These are phyloP conservation scores for Blastocrithidia nonstop DNA, from an alignment of 208 protist species.

Conservation along the genomic window DNA sequence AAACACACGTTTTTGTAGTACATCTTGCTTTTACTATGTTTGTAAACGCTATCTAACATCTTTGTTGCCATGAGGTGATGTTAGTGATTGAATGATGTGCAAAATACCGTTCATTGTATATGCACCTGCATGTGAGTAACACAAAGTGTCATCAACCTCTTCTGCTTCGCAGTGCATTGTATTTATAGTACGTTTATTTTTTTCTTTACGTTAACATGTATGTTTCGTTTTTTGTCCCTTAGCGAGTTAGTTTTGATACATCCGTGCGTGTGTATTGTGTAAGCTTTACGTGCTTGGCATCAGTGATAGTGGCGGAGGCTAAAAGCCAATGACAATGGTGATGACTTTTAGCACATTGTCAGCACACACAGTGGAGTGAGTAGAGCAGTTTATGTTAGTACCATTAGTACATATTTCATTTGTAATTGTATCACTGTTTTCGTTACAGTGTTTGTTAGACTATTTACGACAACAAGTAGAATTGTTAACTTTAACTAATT, in stretches of 20 bases:
- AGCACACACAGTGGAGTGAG: neutral
- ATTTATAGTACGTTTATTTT: too few species aligned
- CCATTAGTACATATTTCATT: neutral
- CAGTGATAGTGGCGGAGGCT: neutral
- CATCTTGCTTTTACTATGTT: neutral
- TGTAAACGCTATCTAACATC: neutral
- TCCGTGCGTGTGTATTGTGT: too few species aligned
- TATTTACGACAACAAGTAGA: too few species aligned
- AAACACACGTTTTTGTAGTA: neutral
- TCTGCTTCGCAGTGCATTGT: too few species aligned
- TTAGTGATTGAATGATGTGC: slow-evolving; percentile 11
- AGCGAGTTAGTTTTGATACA: too few species aligned
- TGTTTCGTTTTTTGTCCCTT: too few species aligned
- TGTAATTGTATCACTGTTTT: neutral
- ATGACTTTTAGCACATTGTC: slow-evolving; percentile 7
- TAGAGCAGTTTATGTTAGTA: neutral
- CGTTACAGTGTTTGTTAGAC: too few species aligned
- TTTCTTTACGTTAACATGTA: too few species aligned
- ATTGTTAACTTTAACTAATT: too few species aligned
- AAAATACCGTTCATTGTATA: slow-evolving; percentile 41
- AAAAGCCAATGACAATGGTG: neutral
- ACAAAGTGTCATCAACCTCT: neutral
- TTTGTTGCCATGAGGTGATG: neutral
- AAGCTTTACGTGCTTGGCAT: too few species aligned
- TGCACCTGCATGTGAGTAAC: slow-evolving; percentile 39